Conservation (phyloP, 1,284 basidiomycete species). For the Neonothopanus nambi region DNA sequence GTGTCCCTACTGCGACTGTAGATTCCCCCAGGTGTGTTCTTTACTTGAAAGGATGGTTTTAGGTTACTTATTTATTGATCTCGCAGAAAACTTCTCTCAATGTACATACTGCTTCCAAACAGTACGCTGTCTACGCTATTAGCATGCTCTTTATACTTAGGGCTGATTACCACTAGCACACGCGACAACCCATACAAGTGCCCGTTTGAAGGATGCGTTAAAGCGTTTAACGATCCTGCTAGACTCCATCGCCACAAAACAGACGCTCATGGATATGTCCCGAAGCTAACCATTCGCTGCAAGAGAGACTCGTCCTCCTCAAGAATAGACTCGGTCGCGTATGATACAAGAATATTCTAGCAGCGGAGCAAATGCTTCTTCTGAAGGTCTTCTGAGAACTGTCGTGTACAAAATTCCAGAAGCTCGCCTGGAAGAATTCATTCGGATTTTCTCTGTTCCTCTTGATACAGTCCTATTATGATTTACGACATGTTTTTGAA, state of each 20-base stretch:
- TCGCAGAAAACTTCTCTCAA: slow-evolving; percentile 57
- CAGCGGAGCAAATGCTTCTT: too few relatives aligned
- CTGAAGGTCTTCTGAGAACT: too few relatives aligned
- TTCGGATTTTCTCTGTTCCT: not conserved
- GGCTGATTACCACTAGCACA: slow-evolving; percentile 40
- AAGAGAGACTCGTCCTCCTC: slow-evolving; percentile 44
- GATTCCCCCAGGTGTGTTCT: slow-evolving; percentile 46
- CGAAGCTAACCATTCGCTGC: slow-evolving; percentile 32
- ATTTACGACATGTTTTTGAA: not conserved
- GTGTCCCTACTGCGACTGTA: slow-evolving; percentile 53
- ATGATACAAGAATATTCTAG: too few relatives aligned
- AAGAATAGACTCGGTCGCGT: too few relatives aligned
- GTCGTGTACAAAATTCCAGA: too few relatives aligned
- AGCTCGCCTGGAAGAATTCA: slow-evolving; percentile 12
- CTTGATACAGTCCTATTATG: not conserved
- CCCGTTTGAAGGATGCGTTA: slow-evolving; percentile 46
- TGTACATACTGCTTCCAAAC: slow-evolving; percentile 55
- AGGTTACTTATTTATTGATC: not conserved
- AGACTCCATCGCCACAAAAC: slow-evolving; percentile 61
- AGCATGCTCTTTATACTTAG: not conserved
- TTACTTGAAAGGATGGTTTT: not conserved
- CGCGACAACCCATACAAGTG: slow-evolving; percentile 57
- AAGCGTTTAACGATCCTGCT: slow-evolving; percentile 62
- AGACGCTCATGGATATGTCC: slow-evolving; percentile 51
- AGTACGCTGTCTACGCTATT: slow-evolving; percentile 42